A percentile compares a stretch with the other conserved stretches of the same genome.
Conservation (phyloP, 2,329 filamentous ascomycete species). For the Dothidotthia symphoricarpi region DNA sequence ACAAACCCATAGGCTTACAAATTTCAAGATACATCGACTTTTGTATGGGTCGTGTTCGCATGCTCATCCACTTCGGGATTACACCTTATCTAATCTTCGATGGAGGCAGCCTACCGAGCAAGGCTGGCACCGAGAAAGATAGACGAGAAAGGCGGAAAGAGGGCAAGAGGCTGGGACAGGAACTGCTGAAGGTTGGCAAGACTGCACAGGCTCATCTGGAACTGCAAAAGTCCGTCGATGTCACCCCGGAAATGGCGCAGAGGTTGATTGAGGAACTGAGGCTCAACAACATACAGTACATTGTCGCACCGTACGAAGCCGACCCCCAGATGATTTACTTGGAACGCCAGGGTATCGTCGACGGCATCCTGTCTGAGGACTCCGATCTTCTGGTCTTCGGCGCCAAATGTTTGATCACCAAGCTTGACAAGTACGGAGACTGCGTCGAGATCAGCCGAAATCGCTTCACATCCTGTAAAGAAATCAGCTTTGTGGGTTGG, state of each 20-base stretch:
- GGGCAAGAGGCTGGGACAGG: constrained; percentile 71
- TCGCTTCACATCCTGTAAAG: constrained; percentile 84
- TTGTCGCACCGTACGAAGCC: constrained; percentile 96
- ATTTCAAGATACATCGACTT: constrained; percentile 78
- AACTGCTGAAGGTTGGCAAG: constrained; percentile 79
- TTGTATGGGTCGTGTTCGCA: constrained; percentile 83
- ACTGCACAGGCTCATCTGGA: constrained; percentile 76
- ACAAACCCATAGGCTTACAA: constrained; percentile 9
- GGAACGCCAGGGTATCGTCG: constrained; percentile 77
- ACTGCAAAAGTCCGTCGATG: constrained; percentile 91
- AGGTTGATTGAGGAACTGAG: constrained; percentile 90
- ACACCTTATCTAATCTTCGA: constrained; percentile 97
- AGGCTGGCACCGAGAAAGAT: constrained; percentile 79
- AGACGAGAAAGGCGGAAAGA: constrained; percentile 74
- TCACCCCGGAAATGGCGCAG: constrained; percentile 94
- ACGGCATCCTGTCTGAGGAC: constrained; percentile 91
- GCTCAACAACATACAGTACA: constrained; percentile 72
- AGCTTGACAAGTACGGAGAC: constrained; percentile 89
- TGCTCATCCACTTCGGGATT: constrained; percentile 90
- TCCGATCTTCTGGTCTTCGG: constrained; percentile 96
- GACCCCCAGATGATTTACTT: constrained; percentile 96
- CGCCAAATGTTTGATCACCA: constrained; percentile 84
- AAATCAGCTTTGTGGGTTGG: constrained; percentile 88
- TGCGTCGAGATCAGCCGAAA: constrained; percentile 87
- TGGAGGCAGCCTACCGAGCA: constrained; percentile 91